Base-by-base conservation (phyloP, 192 early-diverging fungal genomes). In the Podila verticillata region DNA sequence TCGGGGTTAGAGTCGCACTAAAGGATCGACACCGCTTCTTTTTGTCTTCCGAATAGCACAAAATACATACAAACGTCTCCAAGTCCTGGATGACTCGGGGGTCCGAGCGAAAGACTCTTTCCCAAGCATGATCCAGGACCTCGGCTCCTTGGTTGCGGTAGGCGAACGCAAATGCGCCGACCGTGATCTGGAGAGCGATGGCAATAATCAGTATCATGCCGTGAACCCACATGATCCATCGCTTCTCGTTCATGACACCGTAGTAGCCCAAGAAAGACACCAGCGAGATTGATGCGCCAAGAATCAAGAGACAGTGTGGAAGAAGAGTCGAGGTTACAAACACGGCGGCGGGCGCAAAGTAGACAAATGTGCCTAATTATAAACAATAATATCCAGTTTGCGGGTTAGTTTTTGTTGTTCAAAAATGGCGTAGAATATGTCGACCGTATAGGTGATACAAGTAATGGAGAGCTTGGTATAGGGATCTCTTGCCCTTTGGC, bases 211-310 rank as follows among this genome's bases (percentile, higher is more conserved):
- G 49, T 19, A 66, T 68, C 29, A 80, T 30, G 7, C 48, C 77
- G 24, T 80, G 70, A 9, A 72, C 39, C 77, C 77, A 80, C 2
- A 80, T 70, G 12, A 80, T 60, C 77, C 77, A 80, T 20, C 77
- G 77, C 61, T 80, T 80, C 57, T 80, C 77, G 58, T 67, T 72
- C 77, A 80, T 72, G 31, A 62, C 70, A 6, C 77, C 77, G 68
- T 80, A 80, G 39, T 80, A 80, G 32, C 77, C 77, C 39, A 80
- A 17, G 64, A 80, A 80, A 1, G 77, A 80, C 30, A 80, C 77
- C 44, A 80, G 48, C 9, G 77, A 72, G 34, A 80, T 80, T 19
- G 77, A 68, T 1, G 77, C 77, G 3, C 77, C 77, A 7, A 80
- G 58, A 24, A 80, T 63, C 20, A 80, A 19, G 9, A 80, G 54